Evolutionary conservation across 2,329 filamentous ascomycete genomes (phyloP), one percentile per base, ranked within the genome.

Genomic region (Calonectria hongkongensis): DNA sequence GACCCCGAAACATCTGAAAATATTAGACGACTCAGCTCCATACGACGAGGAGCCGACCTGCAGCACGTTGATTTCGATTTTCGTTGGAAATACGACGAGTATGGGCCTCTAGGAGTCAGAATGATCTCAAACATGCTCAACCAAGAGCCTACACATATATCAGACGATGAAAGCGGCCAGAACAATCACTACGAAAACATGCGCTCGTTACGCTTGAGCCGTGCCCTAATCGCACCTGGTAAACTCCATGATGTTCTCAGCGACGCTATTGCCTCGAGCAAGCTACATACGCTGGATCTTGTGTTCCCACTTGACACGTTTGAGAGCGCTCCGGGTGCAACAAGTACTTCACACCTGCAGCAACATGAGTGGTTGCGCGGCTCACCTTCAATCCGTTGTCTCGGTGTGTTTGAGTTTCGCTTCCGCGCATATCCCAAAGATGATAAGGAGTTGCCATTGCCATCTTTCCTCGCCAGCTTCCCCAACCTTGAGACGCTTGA

Each of bases 291-390:
- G 0, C 77, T 86, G 16, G 84, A 85, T 68, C 79, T 85, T 21
- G 79, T 82, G 2, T 85, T 86, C 68, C 83, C 82, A 2, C 75
- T 79, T 1, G 79, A 81, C 3, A 41, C 72, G 21, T 62, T 80
- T 36, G 67, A 41, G 78, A 15, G 76, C 74, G 7, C 74, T 67
- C 58, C 70, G n/a, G 84, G 82, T 15, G 66, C 73, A n/a, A 63
- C 64, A n/a, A 81, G 80, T 68, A 70, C 73, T 13, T 68, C 78
- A 16, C 81, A 85, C 66, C 74, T 86, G 15, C 64, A 76, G 18
- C 74, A 77, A 2, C 82, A 83, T 69, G 73, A 72, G 8, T 87
- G 85, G 84, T 77, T 86, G 2, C 77, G 80, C 16, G 84, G 84
- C 43, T 76, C 80, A 2, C 50, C 76, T 25, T 82, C 79, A 2